Base-by-base conservation (phyloP, 129 eudicot genomes). In the Pittosporum tobira region DNA sequence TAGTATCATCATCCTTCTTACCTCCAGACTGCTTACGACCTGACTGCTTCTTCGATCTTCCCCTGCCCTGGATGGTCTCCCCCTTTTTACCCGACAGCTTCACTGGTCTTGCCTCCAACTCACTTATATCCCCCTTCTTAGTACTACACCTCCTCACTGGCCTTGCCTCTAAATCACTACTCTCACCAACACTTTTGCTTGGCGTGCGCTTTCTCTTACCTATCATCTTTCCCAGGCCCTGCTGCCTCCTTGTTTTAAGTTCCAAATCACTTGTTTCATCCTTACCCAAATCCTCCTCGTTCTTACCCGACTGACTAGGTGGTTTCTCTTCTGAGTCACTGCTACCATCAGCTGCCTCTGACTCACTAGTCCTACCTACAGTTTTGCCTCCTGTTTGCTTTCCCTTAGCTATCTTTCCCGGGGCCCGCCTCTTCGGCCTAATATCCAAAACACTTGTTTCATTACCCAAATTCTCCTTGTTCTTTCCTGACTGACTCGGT, bases 71-170 rank as follows among this genome's bases (percentile, higher is more conserved):
- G 64, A 71, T 76, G 27, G 67, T 61, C 10, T 37, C 63, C 62
- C 68, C 76, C 37, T 72, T 77, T 74, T 78, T 79, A 48, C 73
- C 85, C 6, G 76, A 36, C 66, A 70, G 70, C 24, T 69, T 75
- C n/a, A 55, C 62, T 40, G 70, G 47, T 59, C 62, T 80, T 18
- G 65, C 58, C 65, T 80, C 85, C 11, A 81, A 78, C 68, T 76
- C 79, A 62, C 81, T 77, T 28, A 57, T 46, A 13, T 36, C 65
- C 20, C 73, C 68, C 38, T 74, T 78, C 36, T 81, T 76, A n/a
- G n/a, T n/a, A 22, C 65, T 75, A 0, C 71, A 5, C 20, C 58
- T 79, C 26, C 45, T 76, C 20, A 64, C 42, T 30, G 58, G 29
- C 64, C 75, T 58, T 26, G 26, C 57, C 38, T 75, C 77, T 19